phyloP scores from a whole-genome alignment of 129 eudicot species.

The Arctium minus region DNA sequence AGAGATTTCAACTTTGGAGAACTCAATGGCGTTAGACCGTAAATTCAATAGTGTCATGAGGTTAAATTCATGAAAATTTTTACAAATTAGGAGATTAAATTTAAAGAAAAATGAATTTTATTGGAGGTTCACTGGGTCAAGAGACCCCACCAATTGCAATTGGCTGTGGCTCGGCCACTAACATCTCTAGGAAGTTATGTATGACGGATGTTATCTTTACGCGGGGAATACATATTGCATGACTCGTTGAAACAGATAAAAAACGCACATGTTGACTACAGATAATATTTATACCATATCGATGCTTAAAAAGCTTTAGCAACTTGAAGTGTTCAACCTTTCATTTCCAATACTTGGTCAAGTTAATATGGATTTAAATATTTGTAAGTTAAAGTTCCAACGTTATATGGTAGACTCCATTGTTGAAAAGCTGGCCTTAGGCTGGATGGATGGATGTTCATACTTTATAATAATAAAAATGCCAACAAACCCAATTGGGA shows the following conservation, averaged over 20 bases:
- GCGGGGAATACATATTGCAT: neutral
- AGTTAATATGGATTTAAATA: slow-evolving; percentile 9
- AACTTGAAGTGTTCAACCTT: slow-evolving; percentile 23
- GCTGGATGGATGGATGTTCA: slow-evolving; percentile 11
- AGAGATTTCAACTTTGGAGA: no score
- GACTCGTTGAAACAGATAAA: neutral
- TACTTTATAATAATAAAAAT: slow-evolving; percentile 2
- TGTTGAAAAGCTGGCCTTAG: slow-evolving; percentile 25
- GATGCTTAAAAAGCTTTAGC: neutral
- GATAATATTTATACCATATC: neutral
- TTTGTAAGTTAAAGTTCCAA: slow-evolving; percentile 31
- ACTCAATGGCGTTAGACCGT: no score
- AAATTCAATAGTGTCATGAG: no score
- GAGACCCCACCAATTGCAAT: no score
- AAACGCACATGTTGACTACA: neutral
- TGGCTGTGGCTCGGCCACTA: neutral
- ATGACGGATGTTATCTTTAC: neutral
- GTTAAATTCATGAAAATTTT: no score
- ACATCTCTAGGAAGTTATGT: neutral
- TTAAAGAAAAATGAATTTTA: no score
- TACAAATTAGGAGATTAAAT: no score
- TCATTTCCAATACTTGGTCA: slow-evolving; percentile 27
- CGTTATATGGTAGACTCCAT: slow-evolving; percentile 28
- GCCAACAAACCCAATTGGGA: slow-evolving; percentile 29
- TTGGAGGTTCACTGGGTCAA: no score